Evolutionary conservation across 139 green algal genomes (phyloP).

Genomic region (Nannochloris sp.): DNA sequence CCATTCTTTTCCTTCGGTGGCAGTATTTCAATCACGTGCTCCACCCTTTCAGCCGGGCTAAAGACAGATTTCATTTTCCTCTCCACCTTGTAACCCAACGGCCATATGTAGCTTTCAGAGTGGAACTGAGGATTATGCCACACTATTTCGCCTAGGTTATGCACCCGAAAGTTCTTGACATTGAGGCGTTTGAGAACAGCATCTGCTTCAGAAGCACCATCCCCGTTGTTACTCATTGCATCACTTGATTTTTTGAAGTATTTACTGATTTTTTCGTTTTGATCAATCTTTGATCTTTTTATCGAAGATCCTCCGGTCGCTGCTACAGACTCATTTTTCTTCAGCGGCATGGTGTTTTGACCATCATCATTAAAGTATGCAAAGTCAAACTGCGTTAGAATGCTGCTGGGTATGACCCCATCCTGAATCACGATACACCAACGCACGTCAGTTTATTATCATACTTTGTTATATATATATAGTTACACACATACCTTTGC

Average conservation of each 20-base stretch:
- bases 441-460: too few species aligned
- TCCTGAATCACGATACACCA: background rate
- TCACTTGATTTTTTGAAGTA: too few species aligned
- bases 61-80: conserved; percentile 3
- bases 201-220: too few species aligned
- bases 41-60: background rate
- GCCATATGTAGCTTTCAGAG: conserved; percentile 54
- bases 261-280: too few species aligned
- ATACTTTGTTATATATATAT: too few species aligned
- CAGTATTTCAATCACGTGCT: background rate
- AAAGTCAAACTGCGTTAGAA: background rate
- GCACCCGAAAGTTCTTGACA: conserved; percentile 16
- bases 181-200: background rate
- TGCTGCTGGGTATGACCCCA: background rate
- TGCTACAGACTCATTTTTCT: background rate
- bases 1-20: background rate
- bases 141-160: conserved; percentile 49
- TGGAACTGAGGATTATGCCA: conserved; percentile 60
- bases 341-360: background rate
- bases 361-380: background rate
- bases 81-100: conserved; percentile 44
- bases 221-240: too few species aligned
- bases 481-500: too few species aligned
- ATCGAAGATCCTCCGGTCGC: too few species aligned
- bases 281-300: too few species aligned